A percentile compares a stretch with the other conserved stretches of the same genome.
Conservation (phyloP, 2,329 filamentous ascomycete species). For the Ophiosphaerella narmari region DNA sequence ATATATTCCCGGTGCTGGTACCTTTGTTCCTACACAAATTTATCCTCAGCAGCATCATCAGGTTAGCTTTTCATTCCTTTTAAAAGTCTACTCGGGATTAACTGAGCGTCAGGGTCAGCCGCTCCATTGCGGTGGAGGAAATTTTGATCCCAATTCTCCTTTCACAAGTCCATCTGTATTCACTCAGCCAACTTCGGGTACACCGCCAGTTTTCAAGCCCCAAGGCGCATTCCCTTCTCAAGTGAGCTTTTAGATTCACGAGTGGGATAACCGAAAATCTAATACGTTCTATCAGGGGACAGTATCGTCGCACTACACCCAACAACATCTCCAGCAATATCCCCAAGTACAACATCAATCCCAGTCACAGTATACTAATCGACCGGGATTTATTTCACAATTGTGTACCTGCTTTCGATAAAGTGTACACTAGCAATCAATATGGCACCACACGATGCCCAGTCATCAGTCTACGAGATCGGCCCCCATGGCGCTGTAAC, state of each 20-base stretch:
- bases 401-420: conserved; percentile 22
- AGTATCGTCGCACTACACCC: conserved; percentile 2
- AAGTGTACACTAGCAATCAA: background rate
- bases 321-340: conserved; percentile 9
- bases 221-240: conserved; percentile 12
- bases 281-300: conserved; percentile 9
- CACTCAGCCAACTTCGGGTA: conserved; percentile 11
- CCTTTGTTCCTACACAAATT: conserved; percentile 10
- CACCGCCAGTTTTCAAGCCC: conserved; percentile 10
- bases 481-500: background rate
- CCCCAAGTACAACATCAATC: conserved; percentile 2
- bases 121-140: conserved; percentile 20
- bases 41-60: conserved; percentile 5
- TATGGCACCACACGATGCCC: conserved; percentile 14
- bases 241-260: conserved; percentile 3
- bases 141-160: conserved; percentile 17
- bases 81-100: background rate
- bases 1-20: conserved; percentile 18
- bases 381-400: conserved; percentile 22
- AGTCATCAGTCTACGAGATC: conserved; percentile 19
- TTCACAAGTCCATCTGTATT: conserved; percentile 6
- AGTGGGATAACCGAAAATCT: background rate
- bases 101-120: background rate
- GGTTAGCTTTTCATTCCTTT: background rate
- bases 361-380: conserved; percentile 10